Percentiles rank a stretch among this genome's conserved stretches.
These are phyloP conservation scores for Candida gorgasii DNA, from an alignment of 805 yeast species.

Conservation along the genomic window DNA sequence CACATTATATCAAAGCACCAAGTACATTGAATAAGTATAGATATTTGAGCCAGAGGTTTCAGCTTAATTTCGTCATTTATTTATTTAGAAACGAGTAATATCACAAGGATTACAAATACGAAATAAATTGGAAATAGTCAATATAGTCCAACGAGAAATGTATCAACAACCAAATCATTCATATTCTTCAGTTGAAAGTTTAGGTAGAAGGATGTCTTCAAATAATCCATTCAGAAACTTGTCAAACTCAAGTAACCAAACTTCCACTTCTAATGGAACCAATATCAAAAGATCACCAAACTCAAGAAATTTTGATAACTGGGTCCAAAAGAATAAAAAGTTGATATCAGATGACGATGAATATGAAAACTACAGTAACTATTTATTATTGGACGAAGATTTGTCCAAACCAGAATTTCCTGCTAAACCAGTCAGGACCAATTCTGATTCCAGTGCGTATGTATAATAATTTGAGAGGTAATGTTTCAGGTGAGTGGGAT, in stretches of 20 bases:
- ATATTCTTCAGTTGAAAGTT: constrained; percentile 34
- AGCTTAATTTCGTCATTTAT: too few relatives aligned
- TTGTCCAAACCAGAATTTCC: constrained; percentile 11
- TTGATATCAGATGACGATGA: constrained; percentile 35
- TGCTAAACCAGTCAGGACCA: constrained; percentile 14
- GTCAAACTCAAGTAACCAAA: constrained; percentile 22
- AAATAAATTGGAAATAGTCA: neutral
- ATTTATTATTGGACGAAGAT: constrained; percentile 10
- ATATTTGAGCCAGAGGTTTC: too few relatives aligned
- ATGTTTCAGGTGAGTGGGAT: too few relatives aligned
- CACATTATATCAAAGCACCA: neutral
- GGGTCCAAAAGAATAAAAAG: constrained; percentile 54
- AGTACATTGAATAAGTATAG: neutral
- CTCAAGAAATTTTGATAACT: constrained; percentile 46
- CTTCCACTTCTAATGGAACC: neutral
- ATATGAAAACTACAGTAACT: constrained; percentile 24
- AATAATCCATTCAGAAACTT: constrained; percentile 68
- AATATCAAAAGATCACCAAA: constrained; percentile 25
- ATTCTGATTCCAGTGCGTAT: constrained; percentile 19
- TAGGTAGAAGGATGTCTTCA: constrained; percentile 50
- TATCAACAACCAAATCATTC: constrained; percentile 40
- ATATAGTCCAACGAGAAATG: constrained; percentile 23
- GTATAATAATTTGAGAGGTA: constrained; percentile 8
- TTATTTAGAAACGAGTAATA: too few relatives aligned
- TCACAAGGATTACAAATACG: neutral